Base-by-base conservation (phyloP, 1,284 basidiomycete genomes). In the Gastroboletus turbinatus region DNA sequence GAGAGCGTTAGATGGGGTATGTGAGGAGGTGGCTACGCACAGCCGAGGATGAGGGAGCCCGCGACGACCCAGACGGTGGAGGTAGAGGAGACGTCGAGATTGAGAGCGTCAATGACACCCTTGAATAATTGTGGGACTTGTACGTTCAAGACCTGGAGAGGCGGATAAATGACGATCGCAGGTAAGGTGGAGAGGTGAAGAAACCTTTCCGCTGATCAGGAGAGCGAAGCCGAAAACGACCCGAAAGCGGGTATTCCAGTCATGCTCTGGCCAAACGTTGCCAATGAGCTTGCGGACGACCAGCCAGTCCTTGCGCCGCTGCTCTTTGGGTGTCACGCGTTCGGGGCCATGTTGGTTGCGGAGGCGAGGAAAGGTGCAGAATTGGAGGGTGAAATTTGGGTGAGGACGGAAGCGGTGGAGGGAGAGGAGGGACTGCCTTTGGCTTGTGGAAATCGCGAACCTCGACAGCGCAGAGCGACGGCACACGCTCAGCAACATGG, bases 121-220 rank as follows among this genome's bases (percentile, higher is more conserved):
- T 98, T 99, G 83, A 99, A 99, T 62, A 98, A 81, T 63, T 95
- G 85, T 0, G 97, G 96, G 6, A 99, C 96, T 80, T 98, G 96
- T 1, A 99, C 96, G 69, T 98, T 99, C 56, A 98, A 76, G 29
- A 97, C 75, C 89, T 91, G 53, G 13, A 19, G 13, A 19, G 21
- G 11, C 38, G 8, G 46, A 47, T 51, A 52, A 61, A 47, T 21
- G 46, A 8, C 17, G 39, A 23, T 35, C 16, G 43, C 43, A 39
- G 14, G 53, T 5, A 5, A 14, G 39, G 23, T 50, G 42, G 23
- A 21, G 29, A 30, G 29, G 46, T 5, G 29, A 68, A 75, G 46
- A 52, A 59, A 96, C 92, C 82, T 99, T 99, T 52, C 94, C 96
- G 7, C 83, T 79, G 36, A 98, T 79, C 36, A 99, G 78, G 53